Base-by-base conservation (phyloP, 1,284 basidiomycete genomes). In the Malassezia slooffiae region DNA sequence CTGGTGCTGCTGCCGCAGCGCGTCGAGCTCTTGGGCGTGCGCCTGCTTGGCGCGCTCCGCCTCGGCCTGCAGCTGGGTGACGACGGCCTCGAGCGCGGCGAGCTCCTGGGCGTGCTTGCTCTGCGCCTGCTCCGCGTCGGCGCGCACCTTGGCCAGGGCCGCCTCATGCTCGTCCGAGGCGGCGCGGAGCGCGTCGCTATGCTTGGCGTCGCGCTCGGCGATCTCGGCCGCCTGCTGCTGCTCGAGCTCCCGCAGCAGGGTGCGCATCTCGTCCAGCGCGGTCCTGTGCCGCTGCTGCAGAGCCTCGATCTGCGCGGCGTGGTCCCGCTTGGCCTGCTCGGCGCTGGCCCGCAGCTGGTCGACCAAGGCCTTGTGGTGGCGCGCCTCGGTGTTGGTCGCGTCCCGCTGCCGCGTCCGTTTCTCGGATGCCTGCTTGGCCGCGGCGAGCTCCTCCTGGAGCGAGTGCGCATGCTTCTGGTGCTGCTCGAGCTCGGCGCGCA, bases 21-120 rank as follows among this genome's bases (percentile, higher is more conserved):
- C 44, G 30, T 46, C 50, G 11, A 63, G 7, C 26, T 47, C 52
- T 4, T 34, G 41, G 20, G 41, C 35, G 33, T 63, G 57, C 16
- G 43, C 43, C 13, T 31, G 12, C 11, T 35, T 13, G 46, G 2
- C 45, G 33, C 10, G 10, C 8, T 4, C 4, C 10, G 10, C 10
- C 27, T 29, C 27, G 10, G 6, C 5, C 27, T 7, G 10, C 7
- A 16, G 8, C 29, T n/a, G n/a, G n/a, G 8, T n/a, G 29, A n/a
- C 8, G n/a, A 13, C 29, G 31, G 15, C 31, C 15, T 32, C 5
- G 15, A 4, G n/a, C n/a, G n/a, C n/a, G n/a, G n/a, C n/a, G n/a
- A n/a, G n/a, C n/a, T n/a, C n/a, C n/a, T n/a, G n/a, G n/a, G n/a
- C n/a, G n/a, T n/a, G n/a, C n/a, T n/a, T n/a, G n/a, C n/a, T n/a